A percentile compares a stretch with the other conserved stretches of the same genome.
These are phyloP conservation scores for Fragaria nilgerrensis DNA, from an alignment of 306 rosid species.

Conservation along the genomic window DNA sequence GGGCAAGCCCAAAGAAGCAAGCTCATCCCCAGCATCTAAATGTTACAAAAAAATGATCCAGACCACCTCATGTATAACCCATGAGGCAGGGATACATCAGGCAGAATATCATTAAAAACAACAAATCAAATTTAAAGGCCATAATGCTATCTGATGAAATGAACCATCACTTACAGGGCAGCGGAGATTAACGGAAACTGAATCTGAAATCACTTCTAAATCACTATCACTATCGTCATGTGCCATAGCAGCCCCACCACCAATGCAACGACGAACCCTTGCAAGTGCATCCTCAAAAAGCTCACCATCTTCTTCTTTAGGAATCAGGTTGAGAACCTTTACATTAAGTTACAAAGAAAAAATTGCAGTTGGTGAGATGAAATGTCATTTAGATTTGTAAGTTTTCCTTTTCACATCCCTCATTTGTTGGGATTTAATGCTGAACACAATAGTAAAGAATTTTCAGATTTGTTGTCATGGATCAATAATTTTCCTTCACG, in stretches of 20 bases:
- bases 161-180: constrained; percentile 73
- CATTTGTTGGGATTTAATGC: not conserved
- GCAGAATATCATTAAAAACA: constrained; percentile 4
- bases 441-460: not conserved
- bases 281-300: constrained; percentile 82
- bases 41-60: not conserved
- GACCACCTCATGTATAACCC: not conserved
- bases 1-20: not conserved
- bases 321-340: constrained; percentile 72
- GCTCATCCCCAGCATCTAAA: not conserved
- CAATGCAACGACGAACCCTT: constrained; percentile 70
- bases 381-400: not conserved
- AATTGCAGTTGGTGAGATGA: not conserved
- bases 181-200: constrained; percentile 73
- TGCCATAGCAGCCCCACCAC: constrained; percentile 75
- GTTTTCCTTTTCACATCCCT: constrained; percentile 4
- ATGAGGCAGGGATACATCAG: not conserved
- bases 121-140: not conserved
- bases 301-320: constrained; percentile 87
- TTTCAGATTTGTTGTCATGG: not conserved
- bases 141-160: not conserved
- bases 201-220: constrained; percentile 92
- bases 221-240: constrained; percentile 92
- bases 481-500: not conserved
- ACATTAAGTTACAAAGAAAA: not conserved